These are phyloP conservation scores for Acaromyces ingoldii DNA, from an alignment of 1,284 basidiomycete species.

Conservation along the genomic window DNA sequence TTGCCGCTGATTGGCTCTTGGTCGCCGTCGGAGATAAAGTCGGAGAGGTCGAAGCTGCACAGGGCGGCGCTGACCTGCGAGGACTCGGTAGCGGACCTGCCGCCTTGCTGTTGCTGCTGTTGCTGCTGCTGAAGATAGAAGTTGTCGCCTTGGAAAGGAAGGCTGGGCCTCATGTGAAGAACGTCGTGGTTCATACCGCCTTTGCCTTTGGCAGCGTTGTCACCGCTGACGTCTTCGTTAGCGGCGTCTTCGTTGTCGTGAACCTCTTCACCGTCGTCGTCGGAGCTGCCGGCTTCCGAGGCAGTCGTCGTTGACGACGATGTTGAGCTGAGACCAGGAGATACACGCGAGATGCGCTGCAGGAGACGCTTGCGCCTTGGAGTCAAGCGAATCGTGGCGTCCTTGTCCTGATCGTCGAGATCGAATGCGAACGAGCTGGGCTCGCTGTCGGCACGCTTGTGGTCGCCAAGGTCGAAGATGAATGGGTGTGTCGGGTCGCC, in stretches of 20 bases:
- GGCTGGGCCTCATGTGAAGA: slow-evolving; percentile 3
- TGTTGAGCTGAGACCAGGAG: slow-evolving; percentile 31
- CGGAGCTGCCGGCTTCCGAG: slow-evolving; percentile 17
- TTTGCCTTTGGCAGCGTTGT: slow-evolving; percentile 15
- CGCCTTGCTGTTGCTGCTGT: slow-evolving; percentile 8
- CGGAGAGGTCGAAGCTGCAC: slow-evolving; percentile 32
- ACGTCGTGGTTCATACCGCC: slow-evolving; percentile 7
- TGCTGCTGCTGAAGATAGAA: slow-evolving; percentile 8
- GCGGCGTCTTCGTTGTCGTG: slow-evolving; percentile 20
- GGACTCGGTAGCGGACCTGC: slow-evolving; percentile 4
- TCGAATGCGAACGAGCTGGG: background rate
- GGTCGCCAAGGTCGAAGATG: background rate
- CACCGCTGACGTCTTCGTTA: slow-evolving; percentile 3
- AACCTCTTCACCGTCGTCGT: background rate
- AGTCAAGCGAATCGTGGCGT: slow-evolving; percentile 4
- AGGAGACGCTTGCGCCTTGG: slow-evolving; percentile 23
- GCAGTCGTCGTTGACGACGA: slow-evolving; percentile 31
- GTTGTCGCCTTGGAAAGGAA: slow-evolving; percentile 10
- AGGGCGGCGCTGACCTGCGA: slow-evolving; percentile 11
- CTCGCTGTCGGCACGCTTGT: background rate
- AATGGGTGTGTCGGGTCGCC: background rate
- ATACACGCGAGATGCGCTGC: slow-evolving; percentile 31
- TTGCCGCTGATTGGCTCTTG: too few relatives aligned
- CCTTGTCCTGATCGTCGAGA: slow-evolving; percentile 7
- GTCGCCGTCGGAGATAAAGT: slow-evolving; percentile 32